phyloP scores from a whole-genome alignment of 306 rosid genomes.

The Castanea crenata region DNA sequence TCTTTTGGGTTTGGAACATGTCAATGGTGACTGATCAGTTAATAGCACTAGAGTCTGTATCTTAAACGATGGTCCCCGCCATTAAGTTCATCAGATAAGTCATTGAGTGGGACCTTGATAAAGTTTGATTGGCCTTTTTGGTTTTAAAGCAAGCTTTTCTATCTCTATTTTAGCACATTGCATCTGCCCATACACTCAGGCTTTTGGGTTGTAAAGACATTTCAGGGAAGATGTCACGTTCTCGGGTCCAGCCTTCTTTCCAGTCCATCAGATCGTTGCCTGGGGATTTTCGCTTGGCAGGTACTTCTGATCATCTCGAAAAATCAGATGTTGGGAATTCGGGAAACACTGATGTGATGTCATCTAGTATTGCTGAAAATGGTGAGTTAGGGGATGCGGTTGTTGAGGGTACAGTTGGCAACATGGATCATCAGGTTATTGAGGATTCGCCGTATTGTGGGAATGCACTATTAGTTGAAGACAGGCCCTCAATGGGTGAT shows the following conservation, averaged over 20 bases:
- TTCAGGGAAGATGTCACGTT: conserved; percentile 57
- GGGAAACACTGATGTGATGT: conserved; percentile 32
- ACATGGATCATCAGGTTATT: conserved; percentile 49
- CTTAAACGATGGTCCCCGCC: conserved; percentile 73
- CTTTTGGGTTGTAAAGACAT: conserved; percentile 39
- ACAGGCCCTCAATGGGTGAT: conserved; percentile 45
- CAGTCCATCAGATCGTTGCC: conserved; percentile 73
- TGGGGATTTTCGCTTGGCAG: conserved; percentile 49
- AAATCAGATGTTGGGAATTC: conserved; percentile 33
- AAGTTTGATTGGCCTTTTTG: conserved; percentile 45
- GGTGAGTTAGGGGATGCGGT: conserved; percentile 41
- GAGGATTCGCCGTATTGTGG: conserved; percentile 83
- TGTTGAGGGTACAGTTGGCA: conserved; percentile 33
- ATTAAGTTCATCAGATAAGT: conserved; percentile 45
- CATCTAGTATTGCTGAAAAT: conserved; percentile 50
- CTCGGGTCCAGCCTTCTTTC: conserved; percentile 45
- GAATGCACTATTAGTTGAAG: conserved; percentile 37
- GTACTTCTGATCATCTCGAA: conserved; percentile 34
- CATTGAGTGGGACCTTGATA: conserved; percentile 56
- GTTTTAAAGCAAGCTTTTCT: conserved; percentile 38
- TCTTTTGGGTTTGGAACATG: conserved; percentile 33
- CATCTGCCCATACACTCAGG: conserved; percentile 27
- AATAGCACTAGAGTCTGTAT: conserved; percentile 42
- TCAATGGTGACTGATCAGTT: conserved; percentile 37
- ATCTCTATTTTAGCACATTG: conserved; percentile 30